These are phyloP conservation scores for Delonix regia DNA, from an alignment of 306 rosid genomes.

Conservation along the genomic window DNA sequence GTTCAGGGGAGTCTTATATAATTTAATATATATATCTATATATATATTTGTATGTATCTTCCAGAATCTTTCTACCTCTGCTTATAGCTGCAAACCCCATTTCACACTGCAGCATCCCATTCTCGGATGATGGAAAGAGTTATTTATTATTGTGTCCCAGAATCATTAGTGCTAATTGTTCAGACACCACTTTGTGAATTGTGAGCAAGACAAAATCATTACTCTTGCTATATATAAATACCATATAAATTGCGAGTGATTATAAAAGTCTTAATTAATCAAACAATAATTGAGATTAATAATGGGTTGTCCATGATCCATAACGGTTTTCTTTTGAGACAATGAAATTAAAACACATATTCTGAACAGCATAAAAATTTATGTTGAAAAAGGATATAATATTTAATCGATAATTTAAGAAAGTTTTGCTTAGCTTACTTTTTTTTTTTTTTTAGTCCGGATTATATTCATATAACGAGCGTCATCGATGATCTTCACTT, in stretches of 20 bases:
- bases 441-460: too few relatives aligned
- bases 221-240: neutral
- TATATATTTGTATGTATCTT: too few relatives aligned
- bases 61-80: neutral
- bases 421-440: too few relatives aligned
- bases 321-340: too few relatives aligned
- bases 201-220: constrained; percentile 10
- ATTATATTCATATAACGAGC: too few relatives aligned
- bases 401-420: too few relatives aligned
- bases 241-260: neutral
- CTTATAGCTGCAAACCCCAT: neutral
- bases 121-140: neutral
- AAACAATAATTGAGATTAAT: neutral
- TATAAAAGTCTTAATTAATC: neutral
- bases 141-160: neutral
- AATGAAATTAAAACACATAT: too few relatives aligned
- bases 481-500: too few relatives aligned
- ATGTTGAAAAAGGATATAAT: too few relatives aligned
- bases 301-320: neutral
- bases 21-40: too few relatives aligned
- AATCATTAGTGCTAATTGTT: neutral
- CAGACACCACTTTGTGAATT: neutral
- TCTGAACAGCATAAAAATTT: too few relatives aligned
- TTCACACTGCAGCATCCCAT: neutral
- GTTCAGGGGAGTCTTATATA: too few relatives aligned